These are phyloP conservation scores for Stygiomarasmius scandens DNA, from an alignment of 1,284 basidiomycete species.

Conservation along the genomic window DNA sequence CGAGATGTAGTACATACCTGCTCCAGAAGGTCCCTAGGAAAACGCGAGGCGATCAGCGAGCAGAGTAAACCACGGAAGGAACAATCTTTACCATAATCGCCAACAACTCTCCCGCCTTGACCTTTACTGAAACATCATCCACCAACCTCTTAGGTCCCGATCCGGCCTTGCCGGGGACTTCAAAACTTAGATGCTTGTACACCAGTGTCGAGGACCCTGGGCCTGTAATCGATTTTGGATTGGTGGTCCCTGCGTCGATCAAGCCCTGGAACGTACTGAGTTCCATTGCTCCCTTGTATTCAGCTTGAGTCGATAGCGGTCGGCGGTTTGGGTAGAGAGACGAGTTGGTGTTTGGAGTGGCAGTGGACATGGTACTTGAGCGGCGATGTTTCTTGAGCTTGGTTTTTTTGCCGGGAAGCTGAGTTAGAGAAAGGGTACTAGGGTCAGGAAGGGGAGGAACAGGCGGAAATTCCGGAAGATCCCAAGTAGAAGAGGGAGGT, in stretches of 20 bases:
- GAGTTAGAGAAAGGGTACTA: background rate
- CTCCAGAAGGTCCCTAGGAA: constrained; percentile 51
- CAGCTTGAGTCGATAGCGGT: too few species aligned
- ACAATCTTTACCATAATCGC: constrained; percentile 41
- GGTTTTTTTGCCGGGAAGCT: background rate
- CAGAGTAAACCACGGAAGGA: constrained; percentile 1
- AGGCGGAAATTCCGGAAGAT: background rate
- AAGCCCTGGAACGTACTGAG: too few species aligned
- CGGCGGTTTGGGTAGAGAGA: too few species aligned
- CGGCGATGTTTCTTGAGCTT: background rate
- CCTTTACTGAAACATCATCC: constrained; percentile 42
- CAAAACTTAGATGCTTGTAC: constrained; percentile 25
- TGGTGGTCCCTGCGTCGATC: background rate
- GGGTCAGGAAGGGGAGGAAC: background rate
- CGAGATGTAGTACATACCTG: constrained; percentile 47
- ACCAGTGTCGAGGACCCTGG: constrained; percentile 20
- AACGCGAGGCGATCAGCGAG: background rate
- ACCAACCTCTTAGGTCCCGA: constrained; percentile 27
- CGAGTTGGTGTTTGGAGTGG: background rate
- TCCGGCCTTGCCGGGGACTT: constrained; percentile 20
- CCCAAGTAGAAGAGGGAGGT: background rate
- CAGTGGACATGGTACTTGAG: background rate
- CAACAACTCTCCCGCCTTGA: constrained; percentile 44
- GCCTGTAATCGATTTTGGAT: background rate
- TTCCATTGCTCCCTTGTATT: too few species aligned